Evolutionary conservation across 2,329 filamentous ascomycete species (phyloP).

Genomic region (Botrytis elliptica): DNA sequence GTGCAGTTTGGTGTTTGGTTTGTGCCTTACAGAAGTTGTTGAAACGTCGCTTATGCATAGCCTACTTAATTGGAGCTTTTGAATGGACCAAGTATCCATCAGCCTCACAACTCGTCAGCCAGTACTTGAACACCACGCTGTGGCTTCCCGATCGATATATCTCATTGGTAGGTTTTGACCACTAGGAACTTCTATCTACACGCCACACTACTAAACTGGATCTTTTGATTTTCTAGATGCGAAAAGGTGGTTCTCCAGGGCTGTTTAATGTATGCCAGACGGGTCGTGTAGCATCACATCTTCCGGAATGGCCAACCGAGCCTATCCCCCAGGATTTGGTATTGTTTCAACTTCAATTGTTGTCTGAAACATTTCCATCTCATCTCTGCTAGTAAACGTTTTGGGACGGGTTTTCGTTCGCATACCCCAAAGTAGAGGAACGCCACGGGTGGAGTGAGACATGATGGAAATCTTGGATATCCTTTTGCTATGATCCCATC

Average conservation of each 20-base stretch:
- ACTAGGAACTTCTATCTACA: background rate
- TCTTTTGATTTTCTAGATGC: background rate
- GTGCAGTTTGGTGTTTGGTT: background rate
- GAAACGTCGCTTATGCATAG: slow-evolving; percentile 16
- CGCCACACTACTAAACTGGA: background rate
- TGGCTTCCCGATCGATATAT: background rate
- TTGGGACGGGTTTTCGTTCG: background rate
- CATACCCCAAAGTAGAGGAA: background rate
- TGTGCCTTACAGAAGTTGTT: background rate
- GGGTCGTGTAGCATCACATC: background rate
- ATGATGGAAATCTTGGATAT: background rate
- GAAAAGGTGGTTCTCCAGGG: background rate
- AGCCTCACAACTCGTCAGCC: background rate
- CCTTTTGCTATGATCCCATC: background rate
- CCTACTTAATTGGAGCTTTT: slow-evolving; percentile 2
- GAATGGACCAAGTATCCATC: slow-evolving; percentile 16
- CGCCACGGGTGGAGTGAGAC: background rate
- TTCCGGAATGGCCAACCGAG: background rate
- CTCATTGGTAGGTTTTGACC: background rate
- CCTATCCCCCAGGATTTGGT: background rate
- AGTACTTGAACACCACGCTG: slow-evolving; percentile 14
- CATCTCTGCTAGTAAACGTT: background rate
- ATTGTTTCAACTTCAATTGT: slow-evolving; percentile 5
- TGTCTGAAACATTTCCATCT: slow-evolving; percentile 10
- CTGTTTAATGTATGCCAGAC: background rate